Evolutionary conservation across 768 basidiomycete genomes (phyloP), one percentile per base, ranked within the genome.

Genomic region (Rhizopogon roseolus): DNA sequence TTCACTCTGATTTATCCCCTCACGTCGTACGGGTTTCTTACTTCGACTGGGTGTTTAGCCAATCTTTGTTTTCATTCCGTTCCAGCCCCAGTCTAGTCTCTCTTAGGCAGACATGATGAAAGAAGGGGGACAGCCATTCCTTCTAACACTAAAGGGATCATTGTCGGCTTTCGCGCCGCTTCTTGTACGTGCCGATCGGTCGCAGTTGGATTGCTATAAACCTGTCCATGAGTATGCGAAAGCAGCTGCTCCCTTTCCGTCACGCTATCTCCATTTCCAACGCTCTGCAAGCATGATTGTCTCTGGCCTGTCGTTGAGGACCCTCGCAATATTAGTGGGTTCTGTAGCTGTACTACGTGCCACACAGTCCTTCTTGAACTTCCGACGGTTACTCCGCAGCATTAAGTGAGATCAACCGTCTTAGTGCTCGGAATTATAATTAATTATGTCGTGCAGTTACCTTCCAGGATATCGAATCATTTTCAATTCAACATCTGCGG

Each of bases 401-500:
- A 53, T 55, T 25, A 19, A 42, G 54, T 55, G 29, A 10, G 52
- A 41, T 25, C 11, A 36, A 27, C 38, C 16, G 36, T n/a, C 36
- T 43, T 32, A 13, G 16, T 34, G 3, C 36, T 16, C 10, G 9
- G 8, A 32, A 32, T 32, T 14, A 29, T 19, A 37, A 42, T 13
- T 40, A 27, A 34, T 27, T 25, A 14, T 32, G 11, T 6, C 11
- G 7, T 8, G 29, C 17, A 55, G 54, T 25, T 11, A 55, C 17
- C 54, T 46, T 37, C 54, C 54, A 37, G 54, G 52, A 13, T 27
- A 54, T 19, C 27, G 51, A 27, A 53, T 52, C 27, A 10, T 53
- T n/a, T 13, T 55, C 11, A 19, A 22, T 42, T 27, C 43, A 3
- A 29, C 52, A 17, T 25, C n/a, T 19, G 22, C 40, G 38, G 6